Evolutionary conservation across 2,329 filamentous ascomycete genomes (phyloP), one percentile per base, ranked within the genome.

Genomic region (Aspergillus novofumigatus): DNA sequence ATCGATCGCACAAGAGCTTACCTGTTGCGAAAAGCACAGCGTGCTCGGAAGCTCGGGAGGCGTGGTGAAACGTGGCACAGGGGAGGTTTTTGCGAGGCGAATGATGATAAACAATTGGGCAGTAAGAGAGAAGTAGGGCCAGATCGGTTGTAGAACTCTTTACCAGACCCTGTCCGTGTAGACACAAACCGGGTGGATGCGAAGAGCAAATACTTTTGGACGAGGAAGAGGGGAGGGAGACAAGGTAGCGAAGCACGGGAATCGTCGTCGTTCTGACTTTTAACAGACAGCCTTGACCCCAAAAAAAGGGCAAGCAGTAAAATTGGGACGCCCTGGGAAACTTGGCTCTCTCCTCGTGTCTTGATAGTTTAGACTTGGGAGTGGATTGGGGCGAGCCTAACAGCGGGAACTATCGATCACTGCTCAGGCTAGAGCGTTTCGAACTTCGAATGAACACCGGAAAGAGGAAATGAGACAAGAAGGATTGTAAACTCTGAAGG

Each of bases 21-120:
- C 62, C 57, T 60, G 49, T 57, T 53, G 58, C 55, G 50, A 54
- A 51, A 56, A 21, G 42, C 11, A 45, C 20, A 23, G 42, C 42
- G 42, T 45, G 61, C 57, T 58, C 59, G 60, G 62, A 63, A 59
- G 61, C 56, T 62, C 54, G 48, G 56, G 53, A 56, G 52, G 57
- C 48, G 54, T 58, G 54, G 60, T 54, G 59, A 58, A 64, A 64
- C 62, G 62, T 64, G 61, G 62, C 62, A 64, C 59, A 38, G 14
- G 32, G 42, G 56, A 62, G 61, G 62, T 57, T 53, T 32, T 35
- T 35, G 32, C 32, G 17, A 32, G 29, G 29, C 29, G 29, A 32
- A 42, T 57, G 55, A 59, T 53, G 49, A 55, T 49, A 51, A 63
- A 63, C 62, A 64, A 63, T 64, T 63, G 61, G 62, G 57, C 55